Evolutionary conservation across 495 filamentous ascomycete genomes (phyloP).

Genomic region (Hypoxylon subgilvum): DNA sequence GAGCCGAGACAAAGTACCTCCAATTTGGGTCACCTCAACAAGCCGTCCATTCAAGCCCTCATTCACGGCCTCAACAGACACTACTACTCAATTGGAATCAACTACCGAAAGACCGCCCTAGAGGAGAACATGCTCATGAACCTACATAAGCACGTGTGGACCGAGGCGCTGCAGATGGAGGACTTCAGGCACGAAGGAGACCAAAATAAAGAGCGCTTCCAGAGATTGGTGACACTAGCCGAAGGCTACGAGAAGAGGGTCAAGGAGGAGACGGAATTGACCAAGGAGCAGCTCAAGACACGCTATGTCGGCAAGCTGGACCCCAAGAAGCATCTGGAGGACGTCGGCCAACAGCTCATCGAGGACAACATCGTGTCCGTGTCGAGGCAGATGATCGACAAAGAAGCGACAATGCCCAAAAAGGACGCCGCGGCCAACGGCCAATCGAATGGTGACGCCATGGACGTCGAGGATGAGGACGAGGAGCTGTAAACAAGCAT

Average conservation of each 20-base stretch:
- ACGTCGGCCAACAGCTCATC: slow-evolving; percentile 92
- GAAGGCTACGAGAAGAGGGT: slow-evolving; percentile 98
- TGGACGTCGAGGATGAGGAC: slow-evolving; percentile 64
- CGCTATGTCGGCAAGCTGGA: slow-evolving; percentile 98
- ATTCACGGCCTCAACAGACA: slow-evolving; percentile 98
- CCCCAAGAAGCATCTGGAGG: slow-evolving; percentile 98
- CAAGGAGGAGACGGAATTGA: slow-evolving; percentile 96
- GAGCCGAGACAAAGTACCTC: slow-evolving; percentile 98
- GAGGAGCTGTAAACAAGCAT: slow-evolving; percentile 48
- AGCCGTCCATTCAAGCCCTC: slow-evolving; percentile 97
- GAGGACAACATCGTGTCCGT: slow-evolving; percentile 99
- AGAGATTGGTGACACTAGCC: slow-evolving; percentile 84
- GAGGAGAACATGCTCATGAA: slow-evolving; percentile 99
- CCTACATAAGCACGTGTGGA: slow-evolving; percentile 98
- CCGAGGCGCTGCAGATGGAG: slow-evolving; percentile 94
- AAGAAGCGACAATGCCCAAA: slow-evolving; percentile 77
- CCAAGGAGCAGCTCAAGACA: slow-evolving; percentile 96
- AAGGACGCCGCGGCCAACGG: slow-evolving; percentile 61
- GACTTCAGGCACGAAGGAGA: slow-evolving; percentile 86
- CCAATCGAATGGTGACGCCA: slow-evolving; percentile 59
- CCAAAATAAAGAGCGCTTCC: slow-evolving; percentile 82
- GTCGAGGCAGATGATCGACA: slow-evolving; percentile 98
- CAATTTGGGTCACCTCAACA: slow-evolving; percentile 97
- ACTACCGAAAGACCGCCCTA: slow-evolving; percentile 95
- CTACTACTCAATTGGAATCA: slow-evolving; percentile 98